Percentiles rank a stretch among this genome's conserved stretches.
Evolutionary conservation across 768 basidiomycete species (phyloP).

Genomic region (Boletus coccyginus): DNA sequence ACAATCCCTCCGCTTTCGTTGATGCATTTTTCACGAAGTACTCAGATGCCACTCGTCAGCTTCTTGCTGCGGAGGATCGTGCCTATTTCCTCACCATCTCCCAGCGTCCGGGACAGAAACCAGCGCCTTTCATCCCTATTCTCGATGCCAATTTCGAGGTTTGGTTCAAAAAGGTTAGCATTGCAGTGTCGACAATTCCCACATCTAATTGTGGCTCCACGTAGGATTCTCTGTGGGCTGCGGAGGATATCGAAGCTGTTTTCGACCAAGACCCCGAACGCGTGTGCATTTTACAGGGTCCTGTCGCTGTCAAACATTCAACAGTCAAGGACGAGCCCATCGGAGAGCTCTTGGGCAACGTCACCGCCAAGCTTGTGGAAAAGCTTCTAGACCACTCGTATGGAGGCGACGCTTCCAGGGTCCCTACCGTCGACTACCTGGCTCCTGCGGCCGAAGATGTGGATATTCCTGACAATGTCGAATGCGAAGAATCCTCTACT

Average conservation of each 20-base stretch:
- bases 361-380: constrained; percentile 72
- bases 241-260: constrained; percentile 97
- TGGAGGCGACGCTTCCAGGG: constrained; percentile 63
- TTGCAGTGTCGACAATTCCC: background rate
- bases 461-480: constrained; percentile 41
- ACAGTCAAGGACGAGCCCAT: constrained; percentile 91
- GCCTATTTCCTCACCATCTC: constrained; percentile 95
- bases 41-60: constrained; percentile 75
- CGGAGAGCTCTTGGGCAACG: constrained; percentile 85
- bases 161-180: constrained; percentile 97
- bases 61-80: constrained; percentile 89
- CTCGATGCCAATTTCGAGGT: constrained; percentile 92
- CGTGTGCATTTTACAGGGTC: constrained; percentile 96
- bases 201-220: constrained; percentile 8
- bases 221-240: constrained; percentile 95
- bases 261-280: constrained; percentile 99
- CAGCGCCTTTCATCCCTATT: constrained; percentile 96
- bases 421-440: constrained; percentile 87
- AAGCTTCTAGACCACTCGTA: constrained; percentile 81
- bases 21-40: constrained; percentile 83
- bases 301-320: constrained; percentile 89
- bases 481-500: constrained; percentile 40
- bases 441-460: constrained; percentile 46
- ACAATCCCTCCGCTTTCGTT: constrained; percentile 78
- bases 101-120: constrained; percentile 96